A percentile compares a stretch with the other conserved stretches of the same genome.
phyloP scores from a whole-genome alignment of 805 yeast genomes.

The Myxozyma vanderwaltii region DNA sequence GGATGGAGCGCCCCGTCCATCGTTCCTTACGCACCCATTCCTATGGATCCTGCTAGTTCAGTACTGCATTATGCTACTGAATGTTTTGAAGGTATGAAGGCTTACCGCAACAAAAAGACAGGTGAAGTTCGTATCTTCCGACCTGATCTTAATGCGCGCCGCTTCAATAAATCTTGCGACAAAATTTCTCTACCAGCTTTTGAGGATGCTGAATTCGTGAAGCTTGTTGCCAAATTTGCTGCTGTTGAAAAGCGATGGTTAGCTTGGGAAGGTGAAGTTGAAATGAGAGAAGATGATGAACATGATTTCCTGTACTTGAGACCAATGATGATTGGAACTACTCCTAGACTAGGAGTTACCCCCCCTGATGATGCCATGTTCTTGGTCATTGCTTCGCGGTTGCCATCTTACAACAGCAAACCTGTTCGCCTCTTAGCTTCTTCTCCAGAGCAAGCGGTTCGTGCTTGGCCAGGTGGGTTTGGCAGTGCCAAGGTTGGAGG shows the following conservation, averaged over 20 bases:
- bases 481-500: constrained; percentile 59
- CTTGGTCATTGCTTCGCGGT: constrained; percentile 50
- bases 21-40: constrained; percentile 74
- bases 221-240: constrained; percentile 49
- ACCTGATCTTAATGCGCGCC: constrained; percentile 52
- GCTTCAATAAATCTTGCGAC: constrained; percentile 54
- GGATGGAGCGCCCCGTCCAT: constrained; percentile 91
- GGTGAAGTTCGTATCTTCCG: constrained; percentile 44
- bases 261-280: constrained; percentile 41
- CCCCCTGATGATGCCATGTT: constrained; percentile 50
- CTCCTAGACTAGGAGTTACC: constrained; percentile 52
- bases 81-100: constrained; percentile 93
- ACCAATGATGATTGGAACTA: constrained; percentile 56
- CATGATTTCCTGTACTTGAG: constrained; percentile 48
- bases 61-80: constrained; percentile 95
- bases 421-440: constrained; percentile 56
- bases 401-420: constrained; percentile 51
- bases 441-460: constrained; percentile 48
- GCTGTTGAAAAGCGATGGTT: constrained; percentile 50
- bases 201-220: constrained; percentile 50
- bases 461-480: constrained; percentile 63
- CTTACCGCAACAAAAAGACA: constrained; percentile 51
- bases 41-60: constrained; percentile 80
- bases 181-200: constrained; percentile 54
- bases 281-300: constrained; percentile 43